Conservation (phyloP, 805 yeast genomes). For the Spathaspora sp. region DNA sequence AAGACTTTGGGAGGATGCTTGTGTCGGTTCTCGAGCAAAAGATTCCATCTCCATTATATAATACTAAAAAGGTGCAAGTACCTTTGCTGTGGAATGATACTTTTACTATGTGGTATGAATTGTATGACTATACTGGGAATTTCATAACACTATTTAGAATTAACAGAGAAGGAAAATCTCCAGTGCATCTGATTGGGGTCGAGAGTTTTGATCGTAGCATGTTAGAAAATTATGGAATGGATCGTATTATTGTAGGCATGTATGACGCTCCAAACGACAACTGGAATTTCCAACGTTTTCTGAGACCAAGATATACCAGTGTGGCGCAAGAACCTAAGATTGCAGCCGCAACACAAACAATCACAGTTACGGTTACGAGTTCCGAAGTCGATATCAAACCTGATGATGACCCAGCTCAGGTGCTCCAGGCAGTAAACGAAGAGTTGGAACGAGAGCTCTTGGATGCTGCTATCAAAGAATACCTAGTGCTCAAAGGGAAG, state of each 20-base stretch:
- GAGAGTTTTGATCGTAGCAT: slow-evolving; percentile 28
- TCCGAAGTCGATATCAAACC: background rate
- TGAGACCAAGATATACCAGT: background rate
- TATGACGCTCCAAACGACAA: slow-evolving; percentile 20
- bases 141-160: slow-evolving; percentile 24
- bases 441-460: background rate
- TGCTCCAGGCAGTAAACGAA: background rate
- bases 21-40: slow-evolving; percentile 18
- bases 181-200: slow-evolving; percentile 12
- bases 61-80: slow-evolving; percentile 5
- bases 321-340: background rate
- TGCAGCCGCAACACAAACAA: slow-evolving; percentile 1
- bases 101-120: slow-evolving; percentile 34
- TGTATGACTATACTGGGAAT: slow-evolving; percentile 31
- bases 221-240: slow-evolving; percentile 25
- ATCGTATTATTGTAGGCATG: slow-evolving; percentile 14
- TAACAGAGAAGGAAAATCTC: slow-evolving; percentile 13
- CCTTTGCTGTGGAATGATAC: slow-evolving; percentile 25
- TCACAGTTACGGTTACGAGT: slow-evolving; percentile 8
- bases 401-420: background rate
- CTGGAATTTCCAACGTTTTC: slow-evolving; percentile 26
- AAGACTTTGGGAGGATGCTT: slow-evolving; percentile 19
- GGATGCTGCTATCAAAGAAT: background rate
- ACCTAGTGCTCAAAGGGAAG: background rate
- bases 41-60: slow-evolving; percentile 22